Evolutionary conservation across 306 rosid genomes (phyloP).

Genomic region (Citrullus colocynthis): DNA sequence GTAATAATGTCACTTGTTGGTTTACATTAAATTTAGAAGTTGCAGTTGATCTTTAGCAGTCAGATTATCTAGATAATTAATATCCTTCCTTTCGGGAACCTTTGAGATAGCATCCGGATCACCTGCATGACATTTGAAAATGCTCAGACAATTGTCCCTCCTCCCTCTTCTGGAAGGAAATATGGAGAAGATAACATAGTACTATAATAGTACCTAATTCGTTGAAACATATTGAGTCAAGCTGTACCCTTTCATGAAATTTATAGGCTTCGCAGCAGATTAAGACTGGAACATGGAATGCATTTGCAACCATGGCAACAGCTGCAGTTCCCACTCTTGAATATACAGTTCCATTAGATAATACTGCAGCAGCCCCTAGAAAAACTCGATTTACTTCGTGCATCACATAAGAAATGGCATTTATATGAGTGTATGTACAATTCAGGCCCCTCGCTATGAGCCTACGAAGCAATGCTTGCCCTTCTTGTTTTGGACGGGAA

Average conservation of each 20-base stretch:
- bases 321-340: slow-evolving; percentile 85
- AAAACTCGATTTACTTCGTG: slow-evolving; percentile 68
- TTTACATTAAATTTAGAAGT: slow-evolving; percentile 67
- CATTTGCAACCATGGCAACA: slow-evolving; percentile 86
- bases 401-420: slow-evolving; percentile 67
- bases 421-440: slow-evolving; percentile 77
- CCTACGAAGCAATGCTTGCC: slow-evolving; percentile 58
- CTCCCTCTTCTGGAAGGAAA: background rate
- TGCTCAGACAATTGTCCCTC: background rate
- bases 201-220: slow-evolving; percentile 50
- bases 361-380: slow-evolving; percentile 65
- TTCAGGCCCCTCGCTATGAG: slow-evolving; percentile 53
- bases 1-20: background rate
- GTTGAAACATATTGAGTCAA: slow-evolving; percentile 80
- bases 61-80: slow-evolving; percentile 46
- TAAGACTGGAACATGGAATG: slow-evolving; percentile 67
- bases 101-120: slow-evolving; percentile 49
- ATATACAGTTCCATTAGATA: slow-evolving; percentile 77
- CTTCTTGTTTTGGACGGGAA: slow-evolving; percentile 80
- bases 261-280: slow-evolving; percentile 89
- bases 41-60: slow-evolving; percentile 41
- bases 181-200: background rate
- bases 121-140: slow-evolving; percentile 37
- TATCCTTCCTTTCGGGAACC: slow-evolving; percentile 57
- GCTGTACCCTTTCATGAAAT: slow-evolving; percentile 93